phyloP scores from a whole-genome alignment of 2,329 filamentous ascomycete species.

The Phyllosticta capitalensis region DNA sequence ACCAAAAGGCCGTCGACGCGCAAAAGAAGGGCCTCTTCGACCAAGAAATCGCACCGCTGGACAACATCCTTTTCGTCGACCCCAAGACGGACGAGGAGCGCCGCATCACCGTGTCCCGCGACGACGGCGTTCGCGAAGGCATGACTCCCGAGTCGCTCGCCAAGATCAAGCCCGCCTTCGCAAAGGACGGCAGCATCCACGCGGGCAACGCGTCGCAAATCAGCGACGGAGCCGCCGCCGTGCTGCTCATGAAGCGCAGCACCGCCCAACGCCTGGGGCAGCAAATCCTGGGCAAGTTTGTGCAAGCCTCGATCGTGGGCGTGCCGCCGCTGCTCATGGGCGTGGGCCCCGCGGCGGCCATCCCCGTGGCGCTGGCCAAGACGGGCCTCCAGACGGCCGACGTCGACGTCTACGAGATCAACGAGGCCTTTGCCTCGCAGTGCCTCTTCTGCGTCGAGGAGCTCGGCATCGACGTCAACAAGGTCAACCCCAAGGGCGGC shows the following conservation, averaged over 20 bases:
- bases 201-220: slow-evolving; percentile 95
- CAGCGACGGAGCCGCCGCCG: slow-evolving; percentile 85
- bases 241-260: slow-evolving; percentile 88
- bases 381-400: slow-evolving; percentile 75
- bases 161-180: slow-evolving; percentile 86
- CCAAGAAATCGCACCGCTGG: slow-evolving; percentile 76
- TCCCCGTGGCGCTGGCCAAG: slow-evolving; percentile 82
- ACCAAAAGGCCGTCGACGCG: slow-evolving; percentile 79
- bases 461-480: slow-evolving; percentile 69
- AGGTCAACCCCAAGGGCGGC: slow-evolving; percentile 95
- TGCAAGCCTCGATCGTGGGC: slow-evolving; percentile 74
- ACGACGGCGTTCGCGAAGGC: slow-evolving; percentile 78
- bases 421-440: slow-evolving; percentile 95
- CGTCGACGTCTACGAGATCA: slow-evolving; percentile 97
- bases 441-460: slow-evolving; percentile 89
- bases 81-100: slow-evolving; percentile 82
- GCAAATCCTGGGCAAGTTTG: slow-evolving; percentile 84
- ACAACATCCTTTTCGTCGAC: slow-evolving; percentile 74
- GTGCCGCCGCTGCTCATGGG: slow-evolving; percentile 94
- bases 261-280: slow-evolving; percentile 84
- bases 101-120: slow-evolving; percentile 70
- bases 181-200: slow-evolving; percentile 87
- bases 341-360: slow-evolving; percentile 88
- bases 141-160: slow-evolving; percentile 80
- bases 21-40: slow-evolving; percentile 86